Evolutionary conservation across 139 green algal species (phyloP), one percentile per base, ranked within the genome.

Genomic region (Diplosphaera chodatii): DNA sequence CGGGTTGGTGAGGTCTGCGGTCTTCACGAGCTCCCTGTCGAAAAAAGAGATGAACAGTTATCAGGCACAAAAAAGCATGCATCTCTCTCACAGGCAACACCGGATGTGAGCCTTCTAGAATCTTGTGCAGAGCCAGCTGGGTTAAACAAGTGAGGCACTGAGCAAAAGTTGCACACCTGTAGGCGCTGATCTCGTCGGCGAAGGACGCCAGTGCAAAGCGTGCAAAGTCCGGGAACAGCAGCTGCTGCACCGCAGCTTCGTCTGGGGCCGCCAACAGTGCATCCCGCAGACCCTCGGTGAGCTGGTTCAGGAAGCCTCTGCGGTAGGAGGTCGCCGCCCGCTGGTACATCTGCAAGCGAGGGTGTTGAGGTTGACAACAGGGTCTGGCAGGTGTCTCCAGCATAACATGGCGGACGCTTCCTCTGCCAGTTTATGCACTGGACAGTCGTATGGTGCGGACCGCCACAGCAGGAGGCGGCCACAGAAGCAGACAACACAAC

Each of bases 1-100:
- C 3, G 87, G 85, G 41, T 80, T 63, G 4, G 73, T 64, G 62
- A 92, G 70, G 74, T 92, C 79, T 27, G 73, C 71, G 1, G 73
- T 81, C 41, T 79, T 31, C 21, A 88, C 75, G 30, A 78, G 62
- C 20, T 73, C 73, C 40, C 82, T 82, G 80, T n/a, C 8, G 10
- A 73, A 21, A 33, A 63, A 37, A 6, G 63, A 18, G 56, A 25
- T 34, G 8, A 27, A 1, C 34, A 34, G 25, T 63, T 28, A 63
- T 63, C 10, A 63, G 23, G 8, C 55, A 16, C 21, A 32, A 5
- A 6, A 20, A 32, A 1, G 30, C 10, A 67, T 10, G 4, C 1
- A 10, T 1, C 10, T 15, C 32, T 34, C 6, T 28, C 33, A 41
- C 10, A 74, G 6, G 2, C 2, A 30, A 30, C 5, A n/a, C 32